Evolutionary conservation across 257 asterid species (phyloP), one percentile per base, ranked within the genome.

Genomic region (Verbena officinalis): DNA sequence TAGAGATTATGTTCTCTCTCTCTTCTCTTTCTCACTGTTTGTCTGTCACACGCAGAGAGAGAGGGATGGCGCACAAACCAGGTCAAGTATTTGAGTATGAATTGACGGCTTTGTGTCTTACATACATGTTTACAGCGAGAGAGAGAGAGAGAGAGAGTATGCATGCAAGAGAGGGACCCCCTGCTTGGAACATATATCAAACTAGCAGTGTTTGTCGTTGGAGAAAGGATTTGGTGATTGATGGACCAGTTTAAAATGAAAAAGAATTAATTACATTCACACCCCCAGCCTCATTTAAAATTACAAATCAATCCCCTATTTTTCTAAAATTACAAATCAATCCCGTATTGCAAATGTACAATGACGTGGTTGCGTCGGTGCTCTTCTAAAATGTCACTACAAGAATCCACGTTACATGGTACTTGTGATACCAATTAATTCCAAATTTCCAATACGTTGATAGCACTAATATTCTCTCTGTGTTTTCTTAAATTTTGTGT

Each of bases 21-120:
- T 3, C 22, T 17, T 24, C n/a, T 4, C 27, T 34, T 17, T 50
- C 58, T 56, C 65, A 44, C 50, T 40, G 39, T 62, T 49, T 54
- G 38, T 63, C 66, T 71, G 55, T 48, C 71, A 36, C 34, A 4
- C 22, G 13, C 52, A 21, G 38, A 19, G 11, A 27, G 33, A 27
- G 42, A 51, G 78, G 48, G 73, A 73, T 53, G 65, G 73, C 64
- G 36, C 66, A 55, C 53, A 61, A 5, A 53, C 64, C 57, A 34
- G 75, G 68, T 75, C 72, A 46, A 69, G 46, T 66, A 50, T 50
- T 59, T 73, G 69, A 75, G 83, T 57, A 31, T 64, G 84, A 80
- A 77, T 67, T 82, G 82, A 82, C 86, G 85, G 83, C 80, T 79
- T 67, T 70, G 61, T 71, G 75, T 45, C 69, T 48, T 80, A 68